A percentile compares a stretch with the other conserved stretches of the same genome.
These are phyloP conservation scores for Volutella citrinella DNA, from an alignment of 2,329 filamentous ascomycete species.

Conservation along the genomic window DNA sequence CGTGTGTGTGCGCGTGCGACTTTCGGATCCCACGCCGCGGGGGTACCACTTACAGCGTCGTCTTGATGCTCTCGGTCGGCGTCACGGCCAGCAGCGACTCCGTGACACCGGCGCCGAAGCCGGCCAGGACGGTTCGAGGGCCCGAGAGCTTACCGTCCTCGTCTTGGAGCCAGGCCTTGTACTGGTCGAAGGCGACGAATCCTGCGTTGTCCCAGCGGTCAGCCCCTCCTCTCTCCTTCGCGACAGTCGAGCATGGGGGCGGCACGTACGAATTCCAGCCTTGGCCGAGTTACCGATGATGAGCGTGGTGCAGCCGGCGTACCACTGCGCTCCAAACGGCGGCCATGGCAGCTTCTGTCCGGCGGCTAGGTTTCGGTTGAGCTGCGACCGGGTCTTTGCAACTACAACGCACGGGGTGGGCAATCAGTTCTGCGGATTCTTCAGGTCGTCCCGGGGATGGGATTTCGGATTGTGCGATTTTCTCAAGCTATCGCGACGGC, in stretches of 20 bases:
- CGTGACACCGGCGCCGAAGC: conserved; percentile 91
- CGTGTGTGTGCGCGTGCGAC: neutral
- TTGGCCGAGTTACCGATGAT: conserved; percentile 97
- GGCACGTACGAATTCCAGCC: conserved; percentile 80
- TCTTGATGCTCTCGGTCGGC: conserved; percentile 97
- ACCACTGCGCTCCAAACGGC: conserved; percentile 91
- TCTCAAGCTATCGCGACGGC: conserved; percentile 2
- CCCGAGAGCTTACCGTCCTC: conserved; percentile 85
- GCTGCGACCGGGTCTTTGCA: conserved; percentile 90
- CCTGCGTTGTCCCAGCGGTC: conserved; percentile 22
- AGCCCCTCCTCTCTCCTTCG: neutral
- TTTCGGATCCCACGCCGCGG: neutral
- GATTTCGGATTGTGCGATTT: conserved; percentile 7
- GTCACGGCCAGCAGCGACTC: conserved; percentile 93
- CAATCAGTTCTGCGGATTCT: conserved; percentile 8
- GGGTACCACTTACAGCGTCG: conserved; percentile 62
- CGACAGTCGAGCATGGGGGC: neutral
- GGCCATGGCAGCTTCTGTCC: conserved; percentile 92
- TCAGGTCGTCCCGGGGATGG: neutral
- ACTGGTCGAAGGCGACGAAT: conserved; percentile 95
- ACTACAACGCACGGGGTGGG: conserved; percentile 54
- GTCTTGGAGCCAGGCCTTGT: conserved; percentile 80
- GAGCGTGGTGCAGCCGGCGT: conserved; percentile 93
- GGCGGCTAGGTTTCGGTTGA: conserved; percentile 79
- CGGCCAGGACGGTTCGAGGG: conserved; percentile 85